Evolutionary conservation across 306 rosid species (phyloP).

Genomic region (Fragaria vesca): DNA sequence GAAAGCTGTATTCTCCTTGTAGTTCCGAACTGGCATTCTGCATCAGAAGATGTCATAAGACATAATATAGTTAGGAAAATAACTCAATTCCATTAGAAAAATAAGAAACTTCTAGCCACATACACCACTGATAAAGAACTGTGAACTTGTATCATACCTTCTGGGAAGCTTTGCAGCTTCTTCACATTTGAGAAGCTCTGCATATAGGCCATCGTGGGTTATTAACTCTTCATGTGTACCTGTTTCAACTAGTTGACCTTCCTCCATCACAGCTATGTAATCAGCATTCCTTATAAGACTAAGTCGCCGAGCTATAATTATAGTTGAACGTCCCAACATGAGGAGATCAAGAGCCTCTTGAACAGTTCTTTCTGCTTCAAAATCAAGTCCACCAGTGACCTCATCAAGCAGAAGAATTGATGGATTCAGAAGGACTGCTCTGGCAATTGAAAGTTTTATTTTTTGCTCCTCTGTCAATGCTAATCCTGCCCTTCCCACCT

Average conservation of each 20-base stretch:
- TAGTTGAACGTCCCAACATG: constrained; percentile 96
- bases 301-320: constrained; percentile 98
- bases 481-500: constrained; percentile 95
- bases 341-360: constrained; percentile 97
- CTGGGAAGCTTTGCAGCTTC: constrained; percentile 99
- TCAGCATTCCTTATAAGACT: constrained; percentile 98
- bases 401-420: constrained; percentile 96
- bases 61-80: background rate
- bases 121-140: constrained; percentile 12
- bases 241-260: constrained; percentile 97
- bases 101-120: background rate
- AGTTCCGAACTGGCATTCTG: constrained; percentile 94
- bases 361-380: constrained; percentile 98
- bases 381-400: constrained; percentile 99
- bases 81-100: background rate
- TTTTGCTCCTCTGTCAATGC: constrained; percentile 93
- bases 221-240: constrained; percentile 95
- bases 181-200: constrained; percentile 94
- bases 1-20: constrained; percentile 86
- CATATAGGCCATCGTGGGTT: constrained; percentile 78
- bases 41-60: constrained; percentile 11
- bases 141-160: constrained; percentile 53
- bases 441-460: constrained; percentile 92
- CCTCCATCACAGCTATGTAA: constrained; percentile 99
- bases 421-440: constrained; percentile 97